Evolutionary conservation across 352 stramenopile genomes (phyloP).

Genomic region (Pythium monospermum): DNA sequence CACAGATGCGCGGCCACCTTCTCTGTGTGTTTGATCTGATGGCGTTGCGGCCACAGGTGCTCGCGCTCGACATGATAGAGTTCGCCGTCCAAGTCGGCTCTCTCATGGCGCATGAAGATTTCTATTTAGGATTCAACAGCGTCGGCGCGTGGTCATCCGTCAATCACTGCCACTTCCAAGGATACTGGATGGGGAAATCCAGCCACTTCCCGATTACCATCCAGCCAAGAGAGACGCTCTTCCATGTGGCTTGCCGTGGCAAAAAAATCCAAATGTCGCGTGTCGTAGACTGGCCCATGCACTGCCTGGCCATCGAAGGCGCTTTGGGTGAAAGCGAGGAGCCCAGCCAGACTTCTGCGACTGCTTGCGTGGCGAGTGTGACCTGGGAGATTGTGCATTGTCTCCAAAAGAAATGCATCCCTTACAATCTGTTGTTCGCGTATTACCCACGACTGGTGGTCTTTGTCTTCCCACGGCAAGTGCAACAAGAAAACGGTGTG

Average conservation of each 20-base stretch:
- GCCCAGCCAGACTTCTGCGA: too few relatives aligned
- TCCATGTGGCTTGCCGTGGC: background rate
- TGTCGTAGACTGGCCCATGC: conserved; percentile 43
- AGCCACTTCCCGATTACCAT: conserved; percentile 34
- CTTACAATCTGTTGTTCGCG: conserved; percentile 57
- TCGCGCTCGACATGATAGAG: conserved; percentile 1
- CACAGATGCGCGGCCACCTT: conserved; percentile 53
- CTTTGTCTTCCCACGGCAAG: conserved; percentile 56
- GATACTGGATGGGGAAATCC: conserved; percentile 38
- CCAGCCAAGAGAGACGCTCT: conserved; percentile 32
- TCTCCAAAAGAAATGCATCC: conserved; percentile 30
- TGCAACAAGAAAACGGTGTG: conserved; percentile 43
- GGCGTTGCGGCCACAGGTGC: conserved; percentile 4
- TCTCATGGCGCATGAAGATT: conserved; percentile 31
- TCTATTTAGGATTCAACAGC: conserved; percentile 64
- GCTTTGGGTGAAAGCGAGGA: background rate
- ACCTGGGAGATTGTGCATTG: conserved; percentile 38
- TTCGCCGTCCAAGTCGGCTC: conserved; percentile 18
- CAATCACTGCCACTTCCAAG: conserved; percentile 73
- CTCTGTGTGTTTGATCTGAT: conserved; percentile 49
- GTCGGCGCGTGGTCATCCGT: conserved; percentile 71
- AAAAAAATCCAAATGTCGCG: conserved; percentile 15
- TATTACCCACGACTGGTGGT: conserved; percentile 10
- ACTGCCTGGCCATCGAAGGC: conserved; percentile 33
- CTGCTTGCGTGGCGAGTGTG: background rate